Base-by-base conservation (phyloP, 257 asterid genomes). In the Cinchona pubescens region DNA sequence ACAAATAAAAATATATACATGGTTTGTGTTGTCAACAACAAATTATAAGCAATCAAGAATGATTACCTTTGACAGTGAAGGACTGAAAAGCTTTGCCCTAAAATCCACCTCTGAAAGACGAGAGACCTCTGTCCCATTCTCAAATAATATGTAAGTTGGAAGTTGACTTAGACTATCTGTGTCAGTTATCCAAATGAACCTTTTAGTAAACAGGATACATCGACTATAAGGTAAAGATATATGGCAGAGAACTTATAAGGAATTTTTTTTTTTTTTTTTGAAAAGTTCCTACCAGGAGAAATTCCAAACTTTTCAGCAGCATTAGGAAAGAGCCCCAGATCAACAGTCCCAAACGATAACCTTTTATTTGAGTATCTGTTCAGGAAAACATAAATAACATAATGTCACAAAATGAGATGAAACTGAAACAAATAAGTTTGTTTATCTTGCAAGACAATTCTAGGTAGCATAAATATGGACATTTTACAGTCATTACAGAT, bases 261-360 rank as follows among this genome's bases (percentile, higher is more conserved):
- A 61, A 70, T 19, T n/a, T n/a, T n/a, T n/a, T n/a, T n/a, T n/a
- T n/a, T n/a, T n/a, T n/a, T n/a, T n/a, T n/a, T n/a, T 43, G 45
- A 55, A 72, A 71, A 53, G 25, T 67, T 69, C 89, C 65, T 75
- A 92, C 99, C 96, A 37, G 88, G 95, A 71, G 89, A 58, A 67
- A 94, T 85, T 79, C 93, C 98, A 70, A 94, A 87, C 80, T 90
- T 94, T 83, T 90, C 97, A 48, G 98, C 99, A 69, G 91, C 97
- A 86, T 94, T 94, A 53, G 98, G 99, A 81, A 94, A 92, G 85
- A 92, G 97, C 72, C 99, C 98, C 66, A 94, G 91, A 89, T 94
- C 97, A 84, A 94, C 88, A 38, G 81, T 83, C 81, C 91, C 99
- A 75, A 94, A 94, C 37, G 97, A 94, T 80, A 92, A 72, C 74